These are phyloP conservation scores for Fragaria nilgerrensis DNA, from an alignment of 306 rosid genomes.

Conservation along the genomic window DNA sequence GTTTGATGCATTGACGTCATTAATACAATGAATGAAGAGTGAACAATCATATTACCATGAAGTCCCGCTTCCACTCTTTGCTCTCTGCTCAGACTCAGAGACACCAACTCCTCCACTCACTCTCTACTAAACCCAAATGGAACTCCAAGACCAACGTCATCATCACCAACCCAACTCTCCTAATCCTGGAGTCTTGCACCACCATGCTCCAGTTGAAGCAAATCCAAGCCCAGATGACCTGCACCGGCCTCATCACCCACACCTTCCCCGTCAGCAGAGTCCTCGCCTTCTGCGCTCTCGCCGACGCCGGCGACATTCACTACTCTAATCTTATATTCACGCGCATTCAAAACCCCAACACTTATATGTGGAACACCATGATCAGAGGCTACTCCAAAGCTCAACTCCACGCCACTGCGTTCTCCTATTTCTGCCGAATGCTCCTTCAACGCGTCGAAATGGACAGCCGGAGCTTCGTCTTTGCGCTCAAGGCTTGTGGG, in stretches of 20 bases:
- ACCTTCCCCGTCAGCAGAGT: constrained; percentile 66
- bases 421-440: constrained; percentile 48
- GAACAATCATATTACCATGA: too few relatives aligned
- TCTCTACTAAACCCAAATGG: constrained; percentile 52
- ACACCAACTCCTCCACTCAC: constrained; percentile 14
- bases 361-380: constrained; percentile 82
- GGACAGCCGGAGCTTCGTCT: constrained; percentile 58
- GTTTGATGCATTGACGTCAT: too few relatives aligned
- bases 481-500: constrained; percentile 56
- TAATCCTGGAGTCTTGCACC: constrained; percentile 63
- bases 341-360: constrained; percentile 49
- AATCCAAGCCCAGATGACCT: constrained; percentile 76
- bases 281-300: constrained; percentile 74
- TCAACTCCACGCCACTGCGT: constrained; percentile 34
- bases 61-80: not conserved
- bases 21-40: too few relatives aligned
- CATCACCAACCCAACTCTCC: constrained; percentile 62
- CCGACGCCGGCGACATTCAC: constrained; percentile 52
- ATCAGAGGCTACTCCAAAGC: constrained; percentile 54
- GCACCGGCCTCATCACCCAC: constrained; percentile 53
- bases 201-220: constrained; percentile 61
- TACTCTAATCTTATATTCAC: constrained; percentile 45
- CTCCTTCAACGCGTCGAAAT: constrained; percentile 30
- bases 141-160: constrained; percentile 58
- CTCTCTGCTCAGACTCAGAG: not conserved